These are phyloP conservation scores for Ganoderma resinaceum DNA, from an alignment of 1,284 basidiomycete genomes.

Conservation along the genomic window DNA sequence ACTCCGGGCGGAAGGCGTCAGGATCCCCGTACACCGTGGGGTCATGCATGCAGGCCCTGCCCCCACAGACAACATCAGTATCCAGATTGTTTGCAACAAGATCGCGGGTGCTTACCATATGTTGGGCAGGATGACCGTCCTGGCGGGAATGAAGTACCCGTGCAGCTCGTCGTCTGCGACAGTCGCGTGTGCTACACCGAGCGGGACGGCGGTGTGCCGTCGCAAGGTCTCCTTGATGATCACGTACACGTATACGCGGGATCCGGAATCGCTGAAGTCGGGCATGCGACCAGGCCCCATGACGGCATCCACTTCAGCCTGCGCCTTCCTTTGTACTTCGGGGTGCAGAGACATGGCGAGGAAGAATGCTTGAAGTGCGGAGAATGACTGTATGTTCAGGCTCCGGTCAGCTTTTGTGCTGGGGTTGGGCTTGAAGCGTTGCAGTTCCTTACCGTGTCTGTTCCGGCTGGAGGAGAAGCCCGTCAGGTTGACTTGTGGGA, in stretches of 20 bases:
- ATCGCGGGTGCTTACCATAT: slow-evolving; percentile 26
- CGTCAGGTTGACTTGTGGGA: background rate
- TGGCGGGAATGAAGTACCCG: slow-evolving; percentile 23
- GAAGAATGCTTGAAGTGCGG: slow-evolving; percentile 24
- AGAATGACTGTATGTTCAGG: slow-evolving; percentile 37
- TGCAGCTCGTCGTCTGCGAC: slow-evolving; percentile 23
- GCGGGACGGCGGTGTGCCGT: background rate
- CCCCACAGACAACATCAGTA: background rate
- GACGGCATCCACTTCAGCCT: slow-evolving; percentile 37
- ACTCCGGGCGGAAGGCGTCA: slow-evolving; percentile 5
- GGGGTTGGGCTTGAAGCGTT: no score
- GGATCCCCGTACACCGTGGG: slow-evolving; percentile 1
- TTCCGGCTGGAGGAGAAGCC: background rate
- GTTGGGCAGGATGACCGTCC: slow-evolving; percentile 29
- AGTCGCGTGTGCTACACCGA: slow-evolving; percentile 3
- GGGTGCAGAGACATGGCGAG: slow-evolving; percentile 32
- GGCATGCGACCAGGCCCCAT: slow-evolving; percentile 27
- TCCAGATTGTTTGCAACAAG: background rate
- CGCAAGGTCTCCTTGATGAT: slow-evolving; percentile 21
- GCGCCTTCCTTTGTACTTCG: slow-evolving; percentile 29
- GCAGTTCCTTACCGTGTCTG: background rate
- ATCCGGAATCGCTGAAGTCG: slow-evolving; percentile 23
- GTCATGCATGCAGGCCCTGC: slow-evolving; percentile 11
- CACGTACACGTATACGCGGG: slow-evolving; percentile 28
- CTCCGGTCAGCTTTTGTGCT: background rate